phyloP scores from a whole-genome alignment of 441 rosid species.

The Gossypium schwendimanii region DNA sequence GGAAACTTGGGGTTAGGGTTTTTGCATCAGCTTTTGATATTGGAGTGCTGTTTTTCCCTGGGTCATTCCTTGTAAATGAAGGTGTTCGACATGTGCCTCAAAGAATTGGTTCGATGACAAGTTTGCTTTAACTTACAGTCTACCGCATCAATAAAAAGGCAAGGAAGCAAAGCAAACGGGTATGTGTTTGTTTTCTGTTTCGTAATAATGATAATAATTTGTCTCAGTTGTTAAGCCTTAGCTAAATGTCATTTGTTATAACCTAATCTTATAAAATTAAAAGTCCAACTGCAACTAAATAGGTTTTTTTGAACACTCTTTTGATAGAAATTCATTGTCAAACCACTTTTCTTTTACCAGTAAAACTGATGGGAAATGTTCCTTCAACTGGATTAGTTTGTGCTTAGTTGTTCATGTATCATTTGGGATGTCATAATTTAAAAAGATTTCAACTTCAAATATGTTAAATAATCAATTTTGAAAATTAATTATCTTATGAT shows the following conservation, averaged over 20 bases:
- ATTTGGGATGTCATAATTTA: not conserved
- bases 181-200: not conserved
- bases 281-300: not conserved
- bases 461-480: not conserved
- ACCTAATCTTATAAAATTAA: not conserved
- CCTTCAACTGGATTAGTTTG: not conserved
- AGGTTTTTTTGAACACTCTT: not conserved
- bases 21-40: conserved; percentile 20
- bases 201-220: not conserved
- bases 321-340: not conserved
- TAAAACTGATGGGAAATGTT: conserved; percentile 10
- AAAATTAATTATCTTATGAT: not conserved
- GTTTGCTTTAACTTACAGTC: conserved; percentile 55
- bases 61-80: conserved; percentile 32
- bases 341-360: not conserved
- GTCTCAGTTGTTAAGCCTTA: not conserved
- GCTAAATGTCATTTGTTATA: not conserved
- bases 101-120: conserved; percentile 12
- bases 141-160: conserved; percentile 25
- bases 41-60: not conserved
- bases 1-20: conserved; percentile 36
- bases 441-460: not conserved
- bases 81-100: conserved; percentile 20
- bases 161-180: conserved; percentile 1
- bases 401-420: not conserved